Base-by-base conservation (phyloP, 768 basidiomycete genomes). In the Pleurotus pulmonarius region DNA sequence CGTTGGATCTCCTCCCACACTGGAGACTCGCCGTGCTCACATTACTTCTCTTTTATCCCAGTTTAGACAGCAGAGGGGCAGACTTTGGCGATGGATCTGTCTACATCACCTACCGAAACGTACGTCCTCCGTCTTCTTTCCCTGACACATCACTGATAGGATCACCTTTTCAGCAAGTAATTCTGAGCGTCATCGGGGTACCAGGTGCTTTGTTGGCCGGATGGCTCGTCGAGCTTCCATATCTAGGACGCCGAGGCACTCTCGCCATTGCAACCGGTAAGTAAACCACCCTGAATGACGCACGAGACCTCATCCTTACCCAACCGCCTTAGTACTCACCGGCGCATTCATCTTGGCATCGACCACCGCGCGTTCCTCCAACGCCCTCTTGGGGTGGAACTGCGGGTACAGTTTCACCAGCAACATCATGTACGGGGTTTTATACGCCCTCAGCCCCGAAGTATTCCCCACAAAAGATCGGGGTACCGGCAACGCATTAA, bases 161-260 rank as follows among this genome's bases (percentile, higher is more conserved):
- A 22, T 59, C 63, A 24, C 69, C 22, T 34, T 39, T 41, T 20
- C 41, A 81, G 79, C 75, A 80, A 75, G 77, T 81, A 37, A 85
- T 85, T 45, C 56, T 85, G 41, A 82, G 78, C 46, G 79, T 83
- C 5, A 78, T 80, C 15, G 81, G 83, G 37, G 66, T 86, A 25
- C 83, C 84, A 1, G 83, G 84, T 20, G 80, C 83, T 1, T 65
- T 83, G 24, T 60, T 84, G 49, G 82, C 82, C 22, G 83, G 83
- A 0, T 77, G 74, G 60, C 66, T 79, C 9, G 80, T 84, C 26
- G 82, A 85, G 52, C 55, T 82, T 0, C 80, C 76, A 0, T 59
- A 65, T 54, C 65, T 84, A 25, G 83, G 83, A 5, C 73, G 83
- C 13, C 78, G 77, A 48, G 83, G 83, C 11, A 78, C 83, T 0